Evolutionary conservation across 2,329 filamentous ascomycete genomes (phyloP).

Genomic region (Aureobasidium sp.): DNA sequence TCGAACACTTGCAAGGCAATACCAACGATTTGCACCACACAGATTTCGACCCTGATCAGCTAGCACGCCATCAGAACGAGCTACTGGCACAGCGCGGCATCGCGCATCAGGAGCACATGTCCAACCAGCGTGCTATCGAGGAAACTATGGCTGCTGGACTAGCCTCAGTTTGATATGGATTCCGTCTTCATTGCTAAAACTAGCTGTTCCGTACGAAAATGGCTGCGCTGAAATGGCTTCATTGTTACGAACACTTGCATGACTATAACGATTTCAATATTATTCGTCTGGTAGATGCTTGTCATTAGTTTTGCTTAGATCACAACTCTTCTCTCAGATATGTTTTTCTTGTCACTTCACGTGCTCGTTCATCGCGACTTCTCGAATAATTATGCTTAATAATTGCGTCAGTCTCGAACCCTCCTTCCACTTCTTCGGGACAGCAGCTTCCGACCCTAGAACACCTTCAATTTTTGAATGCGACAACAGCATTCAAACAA

Average conservation of each 20-base stretch:
- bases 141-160: conserved; percentile 9
- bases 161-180: neutral
- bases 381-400: neutral
- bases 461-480: neutral
- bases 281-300: neutral
- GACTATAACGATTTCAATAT: neutral
- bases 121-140: neutral
- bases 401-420: neutral
- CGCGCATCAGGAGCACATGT: conserved; percentile 9
- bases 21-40: conserved; percentile 3
- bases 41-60: conserved; percentile 6
- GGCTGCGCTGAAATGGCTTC: neutral
- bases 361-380: neutral
- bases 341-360: neutral
- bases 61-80: conserved; percentile 9
- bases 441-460: neutral
- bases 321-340: neutral
- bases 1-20: conserved; percentile 7
- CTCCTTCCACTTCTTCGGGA: neutral
- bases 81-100: conserved; percentile 11
- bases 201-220: neutral
- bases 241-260: neutral
- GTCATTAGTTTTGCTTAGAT: neutral
- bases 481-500: neutral
- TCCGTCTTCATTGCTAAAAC: neutral